phyloP scores from a whole-genome alignment of 2,329 filamentous ascomycete species.

The Fusarium albosuccineum region DNA sequence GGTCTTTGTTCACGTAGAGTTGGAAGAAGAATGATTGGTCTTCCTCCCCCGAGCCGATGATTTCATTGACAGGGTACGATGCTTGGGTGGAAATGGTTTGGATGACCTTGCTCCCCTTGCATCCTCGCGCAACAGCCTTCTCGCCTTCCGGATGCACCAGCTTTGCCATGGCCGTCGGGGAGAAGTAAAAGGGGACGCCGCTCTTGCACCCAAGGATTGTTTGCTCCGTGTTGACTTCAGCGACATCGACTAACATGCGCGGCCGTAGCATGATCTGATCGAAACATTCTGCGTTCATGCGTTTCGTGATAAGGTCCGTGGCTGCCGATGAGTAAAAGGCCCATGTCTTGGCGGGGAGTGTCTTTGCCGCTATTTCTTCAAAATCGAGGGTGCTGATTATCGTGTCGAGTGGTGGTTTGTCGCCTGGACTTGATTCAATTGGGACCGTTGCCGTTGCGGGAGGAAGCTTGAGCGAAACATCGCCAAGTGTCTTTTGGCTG shows the following conservation, averaged over 20 bases:
- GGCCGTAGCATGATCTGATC: slow-evolving; percentile 45
- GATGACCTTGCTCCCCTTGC: slow-evolving; percentile 2
- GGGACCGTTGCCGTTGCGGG: not conserved
- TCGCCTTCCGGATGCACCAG: slow-evolving; percentile 56
- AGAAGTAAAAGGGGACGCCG: slow-evolving; percentile 41
- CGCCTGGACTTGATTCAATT: not conserved
- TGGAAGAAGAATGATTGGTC: slow-evolving; percentile 20
- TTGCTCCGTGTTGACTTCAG: slow-evolving; percentile 24
- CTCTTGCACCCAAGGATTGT: slow-evolving; percentile 36
- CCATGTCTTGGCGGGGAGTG: slow-evolving; percentile 38
- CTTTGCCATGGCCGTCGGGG: slow-evolving; percentile 62
- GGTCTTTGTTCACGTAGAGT: slow-evolving; percentile 32
- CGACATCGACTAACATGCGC: slow-evolving; percentile 35
- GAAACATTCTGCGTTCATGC: slow-evolving; percentile 36
- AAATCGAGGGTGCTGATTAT: slow-evolving; percentile 47
- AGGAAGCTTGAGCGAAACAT: not conserved
- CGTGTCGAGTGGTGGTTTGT: slow-evolving; percentile 21
- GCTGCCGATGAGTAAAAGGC: slow-evolving; percentile 44
- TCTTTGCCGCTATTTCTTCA: slow-evolving; percentile 32
- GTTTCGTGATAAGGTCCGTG: slow-evolving; percentile 43
- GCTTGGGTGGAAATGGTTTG: slow-evolving; percentile 25
- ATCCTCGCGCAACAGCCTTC: slow-evolving; percentile 18
- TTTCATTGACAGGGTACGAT: slow-evolving; percentile 23
- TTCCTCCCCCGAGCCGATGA: not conserved
- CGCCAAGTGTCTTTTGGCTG: not conserved